Evolutionary conservation across 2,329 filamentous ascomycete genomes (phyloP).

Genomic region (Zymoseptoria pseudotritici): DNA sequence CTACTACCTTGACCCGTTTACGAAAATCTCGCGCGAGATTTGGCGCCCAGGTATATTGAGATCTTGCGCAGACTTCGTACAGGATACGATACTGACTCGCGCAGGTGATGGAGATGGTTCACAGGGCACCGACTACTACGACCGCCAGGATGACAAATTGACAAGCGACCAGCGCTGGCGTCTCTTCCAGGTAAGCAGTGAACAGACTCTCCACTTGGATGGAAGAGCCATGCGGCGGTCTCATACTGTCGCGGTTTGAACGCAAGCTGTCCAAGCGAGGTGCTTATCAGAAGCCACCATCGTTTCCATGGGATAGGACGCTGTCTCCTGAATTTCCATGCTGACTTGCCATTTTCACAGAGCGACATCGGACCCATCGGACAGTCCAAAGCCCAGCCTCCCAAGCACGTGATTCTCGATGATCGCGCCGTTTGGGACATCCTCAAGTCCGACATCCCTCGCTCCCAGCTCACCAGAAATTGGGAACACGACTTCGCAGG

Average conservation of each 20-base stretch:
- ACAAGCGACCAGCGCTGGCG: conserved; percentile 31
- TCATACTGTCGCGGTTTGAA: background rate
- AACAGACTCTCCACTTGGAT: background rate
- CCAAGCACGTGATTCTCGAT: conserved; percentile 35
- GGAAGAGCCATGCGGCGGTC: background rate
- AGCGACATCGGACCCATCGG: conserved; percentile 23
- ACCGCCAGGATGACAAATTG: conserved; percentile 15
- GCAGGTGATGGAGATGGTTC: conserved; percentile 31
- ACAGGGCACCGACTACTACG: conserved; percentile 22
- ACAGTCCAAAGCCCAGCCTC: conserved; percentile 18
- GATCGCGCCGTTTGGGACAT: conserved; percentile 33
- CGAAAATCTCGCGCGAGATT: conserved; percentile 26
- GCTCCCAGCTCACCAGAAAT: conserved; percentile 20
- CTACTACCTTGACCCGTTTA: conserved; percentile 19
- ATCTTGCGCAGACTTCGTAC: background rate
- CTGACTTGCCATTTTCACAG: conserved; percentile 2
- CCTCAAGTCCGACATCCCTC: conserved; percentile 22
- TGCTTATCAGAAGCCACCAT: background rate
- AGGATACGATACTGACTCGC: background rate
- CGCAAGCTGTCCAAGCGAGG: background rate
- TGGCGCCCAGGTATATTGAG: conserved; percentile 29
- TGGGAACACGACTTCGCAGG: conserved; percentile 36
- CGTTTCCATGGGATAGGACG: background rate
- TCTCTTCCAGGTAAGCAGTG: conserved; percentile 27
- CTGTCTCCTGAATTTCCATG: background rate